Evolutionary conservation across 768 basidiomycete species (phyloP).

Genomic region (Boletus huronensis): DNA sequence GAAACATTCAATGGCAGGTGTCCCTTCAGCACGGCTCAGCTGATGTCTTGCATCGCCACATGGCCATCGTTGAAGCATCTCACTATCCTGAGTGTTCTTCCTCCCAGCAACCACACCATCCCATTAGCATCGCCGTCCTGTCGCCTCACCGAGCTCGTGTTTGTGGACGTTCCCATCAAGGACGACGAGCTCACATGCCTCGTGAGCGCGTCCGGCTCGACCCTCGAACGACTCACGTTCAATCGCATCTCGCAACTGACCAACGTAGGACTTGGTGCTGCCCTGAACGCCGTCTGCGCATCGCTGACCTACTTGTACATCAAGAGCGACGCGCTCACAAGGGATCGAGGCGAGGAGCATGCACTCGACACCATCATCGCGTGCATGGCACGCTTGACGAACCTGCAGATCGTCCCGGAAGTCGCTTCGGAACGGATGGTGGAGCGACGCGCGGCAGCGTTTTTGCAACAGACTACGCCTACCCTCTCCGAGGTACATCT

Average conservation of each 20-base stretch:
- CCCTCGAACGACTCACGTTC: conserved; percentile 7
- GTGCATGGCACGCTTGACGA: conserved; percentile 2
- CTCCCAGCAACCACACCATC: background rate
- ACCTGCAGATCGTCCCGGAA: background rate
- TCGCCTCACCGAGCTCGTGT: background rate
- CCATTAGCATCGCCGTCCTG: background rate
- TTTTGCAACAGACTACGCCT: background rate
- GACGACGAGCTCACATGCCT: conserved; percentile 12
- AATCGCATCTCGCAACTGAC: background rate
- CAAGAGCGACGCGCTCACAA: background rate
- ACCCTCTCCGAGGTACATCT: background rate
- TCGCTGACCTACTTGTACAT: conserved; percentile 1
- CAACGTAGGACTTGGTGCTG: background rate
- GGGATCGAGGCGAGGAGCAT: background rate
- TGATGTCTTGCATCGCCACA: conserved; percentile 1
- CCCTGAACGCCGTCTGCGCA: background rate
- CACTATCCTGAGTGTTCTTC: background rate
- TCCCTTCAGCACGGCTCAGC: background rate
- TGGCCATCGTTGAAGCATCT: conserved; percentile 10
- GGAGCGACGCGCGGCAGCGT: conserved; percentile 5
- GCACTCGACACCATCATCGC: conserved; percentile 8
- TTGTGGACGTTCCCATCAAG: background rate
- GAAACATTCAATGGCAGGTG: background rate
- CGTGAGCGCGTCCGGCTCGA: conserved; percentile 1
- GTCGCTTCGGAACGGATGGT: conserved; percentile 8